Base-by-base conservation (phyloP, 148 eudicot species). In the Talinum fruticosum region DNA sequence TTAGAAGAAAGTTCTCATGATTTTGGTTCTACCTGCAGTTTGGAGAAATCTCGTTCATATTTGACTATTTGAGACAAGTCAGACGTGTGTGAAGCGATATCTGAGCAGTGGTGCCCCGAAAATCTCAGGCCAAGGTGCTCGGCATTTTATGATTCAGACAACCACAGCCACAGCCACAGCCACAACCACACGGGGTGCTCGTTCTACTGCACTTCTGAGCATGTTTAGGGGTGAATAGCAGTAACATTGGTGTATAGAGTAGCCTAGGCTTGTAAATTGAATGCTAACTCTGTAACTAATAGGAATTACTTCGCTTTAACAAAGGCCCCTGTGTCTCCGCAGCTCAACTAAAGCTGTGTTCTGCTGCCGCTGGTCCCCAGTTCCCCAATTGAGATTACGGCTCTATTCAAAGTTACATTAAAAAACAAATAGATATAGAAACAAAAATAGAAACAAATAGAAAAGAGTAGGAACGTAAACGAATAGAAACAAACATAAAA, bases 21-120 rank as follows among this genome's bases (percentile, higher is more conserved):
- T 64, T 21, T 62, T 29, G 61, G 66, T 34, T 68, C 24, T 69
- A 41, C 41, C 64, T 80, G 71, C 90, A 90, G 92, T 77, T 90
- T 26, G 79, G 80, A 68, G 90, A 86, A 37, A 87, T 92, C 87
- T 82, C 83, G 66, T 90, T 92, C 71, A 83, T 85, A 8, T 41
- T 41, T 41, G 8, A 41, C 47, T 14, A 79, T 94, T 94, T 69
- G 90, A 91, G 80, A 82, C 78, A 80, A 88, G 85, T 77, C 81
- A 86, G 65, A 84, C 79, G 62, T 81, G 79, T 23, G 82, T 88
- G 79, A 85, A 71, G 79, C 85, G 67, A 47, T 84, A 88, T 86
- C 57, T 89, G 79, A 82, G 84, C 26, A 79, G 73, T 32, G 82
- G 71, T 41, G 62, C 76, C 4, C 65, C 75, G 28, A 69, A 86